Evolutionary conservation across 1,139 yeast species (phyloP).

Genomic region (Trichomonascaceae sp.): DNA sequence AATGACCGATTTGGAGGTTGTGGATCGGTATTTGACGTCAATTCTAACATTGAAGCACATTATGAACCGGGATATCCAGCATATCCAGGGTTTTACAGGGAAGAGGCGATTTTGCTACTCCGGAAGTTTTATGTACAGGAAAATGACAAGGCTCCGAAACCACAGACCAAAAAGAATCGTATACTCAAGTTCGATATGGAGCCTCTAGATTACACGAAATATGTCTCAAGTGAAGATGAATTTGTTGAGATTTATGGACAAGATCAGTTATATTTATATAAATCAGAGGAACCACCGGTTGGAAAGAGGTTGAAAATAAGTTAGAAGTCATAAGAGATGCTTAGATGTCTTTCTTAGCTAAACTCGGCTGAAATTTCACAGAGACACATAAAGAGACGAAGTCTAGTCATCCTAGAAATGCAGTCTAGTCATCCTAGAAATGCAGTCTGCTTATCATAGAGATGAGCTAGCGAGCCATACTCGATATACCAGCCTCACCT

Average conservation of each 20-base stretch:
- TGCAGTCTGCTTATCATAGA: too few species aligned
- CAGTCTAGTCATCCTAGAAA: too few species aligned
- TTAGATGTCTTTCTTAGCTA: too few species aligned
- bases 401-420: too few species aligned
- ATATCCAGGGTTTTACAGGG: conserved; percentile 71
- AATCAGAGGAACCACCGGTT: not conserved
- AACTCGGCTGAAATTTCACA: not conserved
- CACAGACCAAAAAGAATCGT: conserved; percentile 68
- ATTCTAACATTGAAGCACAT: conserved; percentile 41
- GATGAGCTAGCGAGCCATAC: not conserved
- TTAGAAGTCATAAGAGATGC: too few species aligned
- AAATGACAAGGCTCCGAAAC: conserved; percentile 78
- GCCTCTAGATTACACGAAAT: conserved; percentile 43
- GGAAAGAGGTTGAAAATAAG: not conserved
- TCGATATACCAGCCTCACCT: not conserved
- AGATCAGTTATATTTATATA: conserved; percentile 18
- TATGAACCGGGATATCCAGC: conserved; percentile 43
- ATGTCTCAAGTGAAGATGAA: conserved; percentile 38
- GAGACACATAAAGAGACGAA: too few species aligned
- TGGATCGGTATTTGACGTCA: conserved; percentile 71
- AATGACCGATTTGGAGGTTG: conserved; percentile 96
- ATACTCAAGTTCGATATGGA: conserved; percentile 68
- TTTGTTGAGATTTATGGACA: conserved; percentile 48
- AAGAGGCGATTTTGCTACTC: conserved; percentile 75
- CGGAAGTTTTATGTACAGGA: conserved; percentile 81